Percentiles rank a stretch among this genome's conserved stretches.
Evolutionary conservation across 2,329 filamentous ascomycete genomes (phyloP).

Genomic region (Aaosphaeria pasadenensis): DNA sequence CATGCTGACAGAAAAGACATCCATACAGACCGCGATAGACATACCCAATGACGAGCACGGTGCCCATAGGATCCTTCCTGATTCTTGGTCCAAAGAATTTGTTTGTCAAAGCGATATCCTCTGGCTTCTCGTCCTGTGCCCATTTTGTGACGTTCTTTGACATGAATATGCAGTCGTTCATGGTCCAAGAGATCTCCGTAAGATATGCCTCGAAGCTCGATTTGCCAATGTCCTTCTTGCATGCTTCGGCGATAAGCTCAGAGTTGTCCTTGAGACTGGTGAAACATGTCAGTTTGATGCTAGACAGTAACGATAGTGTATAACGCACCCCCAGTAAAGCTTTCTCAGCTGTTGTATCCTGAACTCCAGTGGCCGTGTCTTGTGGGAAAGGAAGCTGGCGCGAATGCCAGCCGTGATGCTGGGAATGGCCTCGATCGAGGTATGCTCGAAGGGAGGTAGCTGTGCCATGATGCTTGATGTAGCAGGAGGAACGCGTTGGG

Average conservation of each 20-base stretch:
- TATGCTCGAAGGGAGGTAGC: conserved; percentile 34
- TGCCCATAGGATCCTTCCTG: conserved; percentile 82
- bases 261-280: conserved; percentile 70
- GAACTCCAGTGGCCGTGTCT: conserved; percentile 79
- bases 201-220: conserved; percentile 69
- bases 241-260: conserved; percentile 69
- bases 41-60: conserved; percentile 77
- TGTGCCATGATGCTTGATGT: conserved; percentile 11
- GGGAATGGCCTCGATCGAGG: conserved; percentile 32
- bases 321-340: conserved; percentile 78
- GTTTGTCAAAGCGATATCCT: conserved; percentile 67
- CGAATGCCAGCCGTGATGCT: conserved; percentile 52
- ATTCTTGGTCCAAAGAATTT: conserved; percentile 70
- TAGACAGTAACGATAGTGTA: neutral
- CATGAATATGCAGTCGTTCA: conserved; percentile 78
- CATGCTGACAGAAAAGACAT: too few relatives aligned
- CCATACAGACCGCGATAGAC: conserved; percentile 6
- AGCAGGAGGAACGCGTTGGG: neutral
- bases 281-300: neutral
- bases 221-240: conserved; percentile 76
- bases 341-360: conserved; percentile 83
- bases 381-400: conserved; percentile 30
- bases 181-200: conserved; percentile 72
- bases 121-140: conserved; percentile 74
- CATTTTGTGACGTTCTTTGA: conserved; percentile 77